Percentiles rank a stretch among this genome's conserved stretches.
phyloP scores from a whole-genome alignment of 306 rosid genomes.

The Citrullus mucosospermus region DNA sequence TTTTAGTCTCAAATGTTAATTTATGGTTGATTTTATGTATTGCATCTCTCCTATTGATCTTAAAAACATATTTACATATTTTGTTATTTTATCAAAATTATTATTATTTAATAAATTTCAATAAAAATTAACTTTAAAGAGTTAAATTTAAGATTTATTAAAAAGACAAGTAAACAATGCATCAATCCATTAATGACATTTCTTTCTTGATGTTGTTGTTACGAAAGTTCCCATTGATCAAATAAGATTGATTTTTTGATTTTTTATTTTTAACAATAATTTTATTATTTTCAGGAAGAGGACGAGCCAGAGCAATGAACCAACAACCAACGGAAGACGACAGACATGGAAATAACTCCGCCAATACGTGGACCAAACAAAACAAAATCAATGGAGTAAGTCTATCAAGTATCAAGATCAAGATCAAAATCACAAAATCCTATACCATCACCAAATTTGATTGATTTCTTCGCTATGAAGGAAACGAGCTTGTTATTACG shows the following conservation, averaged over 20 bases:
- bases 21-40: too few relatives aligned
- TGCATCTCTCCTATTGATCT: too few relatives aligned
- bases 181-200: too few relatives aligned
- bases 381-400: neutral
- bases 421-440: neutral
- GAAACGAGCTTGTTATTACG: neutral
- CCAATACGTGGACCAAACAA: neutral
- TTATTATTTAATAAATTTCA: too few relatives aligned
- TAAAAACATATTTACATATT: too few relatives aligned
- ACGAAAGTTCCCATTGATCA: neutral
- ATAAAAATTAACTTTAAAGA: too few relatives aligned
- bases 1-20: too few relatives aligned
- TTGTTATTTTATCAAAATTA: too few relatives aligned
- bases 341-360: neutral
- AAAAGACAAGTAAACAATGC: too few relatives aligned
- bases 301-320: neutral
- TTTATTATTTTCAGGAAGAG: neutral
- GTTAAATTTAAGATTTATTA: too few relatives aligned
- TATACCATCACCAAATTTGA: neutral
- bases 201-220: neutral
- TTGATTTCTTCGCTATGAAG: slow-evolving; percentile 20
- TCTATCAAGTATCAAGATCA: neutral
- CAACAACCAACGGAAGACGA: neutral
- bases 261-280: too few relatives aligned
- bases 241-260: neutral